Evolutionary conservation across 768 basidiomycete species (phyloP), one percentile per base, ranked within the genome.

Genomic region (Heimioporus sp.): DNA sequence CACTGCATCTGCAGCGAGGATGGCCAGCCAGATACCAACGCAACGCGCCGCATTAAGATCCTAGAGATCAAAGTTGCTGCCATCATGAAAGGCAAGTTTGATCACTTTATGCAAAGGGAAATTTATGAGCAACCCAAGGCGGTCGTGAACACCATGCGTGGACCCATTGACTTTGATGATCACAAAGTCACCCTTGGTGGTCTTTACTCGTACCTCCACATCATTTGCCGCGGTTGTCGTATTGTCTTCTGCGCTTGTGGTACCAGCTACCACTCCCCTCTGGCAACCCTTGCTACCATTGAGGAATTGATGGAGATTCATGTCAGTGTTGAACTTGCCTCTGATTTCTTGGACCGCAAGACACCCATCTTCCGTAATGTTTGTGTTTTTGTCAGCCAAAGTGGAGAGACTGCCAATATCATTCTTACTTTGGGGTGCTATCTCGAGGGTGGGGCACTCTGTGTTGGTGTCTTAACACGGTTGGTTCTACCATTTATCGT

Each of bases 101-200:
- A 92, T 67, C 95, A 96, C 68, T 99, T 99, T 76, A 99, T 99
- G 97, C 96, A 98, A 71, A 99, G 98, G 77, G 97, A 99, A 73
- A 98, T 98, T 62, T 98, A 93, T 77, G 92, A 98, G 68, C 96
- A 98, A 71, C 96, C 97, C 46, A 97, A 99, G 67, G 96, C 93
- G 24, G 97, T 98, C 56, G 93, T 98, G 73, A 99, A 99, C 81
- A 99, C 97, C 46, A 99, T 99, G 97, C 90, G 97, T 82, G 97
- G 97, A 54, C 93, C 96, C 61, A 90, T 99, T 77, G 98, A 97
- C 80, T 99, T 99, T 62, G 97, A 98, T 66, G 84, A 80, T 48
- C 82, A 91, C 73, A 80, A 80, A 58, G 90, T 99, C 66, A 98
- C 88, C 11, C 86, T 99, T 39, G 97, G 97, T 67, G 97, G 97